A percentile compares a stretch with the other conserved stretches of the same genome.
These are phyloP conservation scores for Suhomyces bolitotheri DNA, from an alignment of 1,139 yeast species.

Conservation along the genomic window DNA sequence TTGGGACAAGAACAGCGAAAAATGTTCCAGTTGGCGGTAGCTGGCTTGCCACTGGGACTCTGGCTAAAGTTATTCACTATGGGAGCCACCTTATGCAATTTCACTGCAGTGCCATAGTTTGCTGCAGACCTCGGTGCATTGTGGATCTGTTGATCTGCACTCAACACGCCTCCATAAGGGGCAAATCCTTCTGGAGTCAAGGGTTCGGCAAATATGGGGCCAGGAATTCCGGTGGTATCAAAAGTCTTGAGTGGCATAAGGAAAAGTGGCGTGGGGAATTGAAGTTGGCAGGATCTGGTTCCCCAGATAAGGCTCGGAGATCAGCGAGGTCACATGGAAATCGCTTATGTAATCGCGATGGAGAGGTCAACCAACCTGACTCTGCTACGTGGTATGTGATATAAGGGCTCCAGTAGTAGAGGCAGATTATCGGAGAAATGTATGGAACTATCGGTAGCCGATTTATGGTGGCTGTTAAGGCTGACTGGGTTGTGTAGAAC, in stretches of 20 bases:
- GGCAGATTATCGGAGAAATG: no score
- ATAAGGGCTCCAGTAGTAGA: not conserved
- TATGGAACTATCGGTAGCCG: no score
- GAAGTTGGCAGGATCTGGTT: not conserved
- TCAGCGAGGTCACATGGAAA: conserved; percentile 1
- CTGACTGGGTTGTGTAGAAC: no score
- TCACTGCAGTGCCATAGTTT: conserved; percentile 91
- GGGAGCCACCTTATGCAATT: conserved; percentile 72
- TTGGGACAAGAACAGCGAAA: conserved; percentile 79
- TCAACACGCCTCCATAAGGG: conserved; percentile 47
- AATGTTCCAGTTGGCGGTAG: conserved; percentile 75
- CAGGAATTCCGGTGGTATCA: conserved; percentile 25
- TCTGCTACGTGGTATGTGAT: not conserved
- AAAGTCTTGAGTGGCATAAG: conserved; percentile 47
- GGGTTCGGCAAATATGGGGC: conserved; percentile 33
- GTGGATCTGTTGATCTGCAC: conserved; percentile 47
- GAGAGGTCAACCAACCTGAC: no score
- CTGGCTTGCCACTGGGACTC: conserved; percentile 47
- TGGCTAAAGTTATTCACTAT: conserved; percentile 51
- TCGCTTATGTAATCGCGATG: not conserved
- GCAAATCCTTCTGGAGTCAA: conserved; percentile 46
- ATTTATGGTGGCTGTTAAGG: no score
- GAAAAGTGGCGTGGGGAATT: no score
- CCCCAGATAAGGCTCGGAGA: conserved; percentile 4
- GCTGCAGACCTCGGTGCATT: conserved; percentile 50